Evolutionary conservation across 2,329 filamentous ascomycete species (phyloP).

Genomic region (Leptographium wingfieldii): DNA sequence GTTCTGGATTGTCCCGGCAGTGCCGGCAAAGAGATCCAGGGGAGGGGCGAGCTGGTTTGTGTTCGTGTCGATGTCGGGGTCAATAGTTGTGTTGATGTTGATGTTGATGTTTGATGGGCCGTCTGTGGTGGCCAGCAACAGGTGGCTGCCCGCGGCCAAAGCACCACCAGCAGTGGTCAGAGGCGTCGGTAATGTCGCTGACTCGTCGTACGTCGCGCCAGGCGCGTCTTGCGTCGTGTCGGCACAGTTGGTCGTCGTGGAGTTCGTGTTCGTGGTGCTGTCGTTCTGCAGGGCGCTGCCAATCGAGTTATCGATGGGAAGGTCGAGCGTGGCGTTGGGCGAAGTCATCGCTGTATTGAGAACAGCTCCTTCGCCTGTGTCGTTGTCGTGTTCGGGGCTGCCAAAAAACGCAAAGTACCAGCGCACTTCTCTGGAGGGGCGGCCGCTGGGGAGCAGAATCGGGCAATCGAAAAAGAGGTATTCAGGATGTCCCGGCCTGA

Average conservation of each 20-base stretch:
- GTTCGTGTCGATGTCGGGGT: not conserved
- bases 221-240: not conserved
- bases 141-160: too few species aligned
- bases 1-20: not conserved
- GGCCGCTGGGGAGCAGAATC: not conserved
- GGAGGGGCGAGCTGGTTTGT: not conserved
- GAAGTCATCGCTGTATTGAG: constrained; percentile 43
- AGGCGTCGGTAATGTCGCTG: not conserved
- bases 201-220: not conserved
- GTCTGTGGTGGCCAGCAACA: too few species aligned
- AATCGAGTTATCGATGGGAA: not conserved
- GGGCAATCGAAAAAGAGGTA: not conserved
- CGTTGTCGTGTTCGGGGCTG: constrained; percentile 9
- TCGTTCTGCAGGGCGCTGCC: not conserved
- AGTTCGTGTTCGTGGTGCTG: not conserved
- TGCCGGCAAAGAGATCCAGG: not conserved
- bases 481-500: not conserved
- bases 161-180: too few species aligned
- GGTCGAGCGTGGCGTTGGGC: constrained; percentile 23
- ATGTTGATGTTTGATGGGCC: too few species aligned
- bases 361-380: constrained; percentile 43
- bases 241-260: not conserved
- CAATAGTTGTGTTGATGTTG: too few species aligned
- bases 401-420: not conserved
- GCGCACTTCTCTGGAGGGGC: not conserved